Conservation (phyloP, 495 filamentous ascomycete genomes). For the Tirmania nivea region DNA sequence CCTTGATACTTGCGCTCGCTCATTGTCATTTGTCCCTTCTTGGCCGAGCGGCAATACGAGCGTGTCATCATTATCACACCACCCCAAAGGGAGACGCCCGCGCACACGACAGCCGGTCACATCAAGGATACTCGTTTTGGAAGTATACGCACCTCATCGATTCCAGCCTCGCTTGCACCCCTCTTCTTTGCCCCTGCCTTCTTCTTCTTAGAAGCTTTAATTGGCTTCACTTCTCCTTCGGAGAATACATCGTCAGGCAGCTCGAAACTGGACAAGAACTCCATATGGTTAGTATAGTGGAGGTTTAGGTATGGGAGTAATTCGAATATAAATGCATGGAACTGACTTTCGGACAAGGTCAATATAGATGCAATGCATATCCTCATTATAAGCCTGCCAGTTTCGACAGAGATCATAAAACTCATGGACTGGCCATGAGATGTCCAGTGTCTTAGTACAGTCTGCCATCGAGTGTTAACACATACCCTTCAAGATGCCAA, state of each 20-base stretch:
- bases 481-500: conserved; percentile 11
- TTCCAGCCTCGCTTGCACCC: neutral
- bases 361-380: conserved; percentile 16
- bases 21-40: too few relatives aligned
- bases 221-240: conserved; percentile 50
- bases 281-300: conserved; percentile 11
- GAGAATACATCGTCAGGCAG: conserved; percentile 79
- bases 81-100: too few relatives aligned
- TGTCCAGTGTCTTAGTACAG: conserved; percentile 31
- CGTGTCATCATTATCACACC: too few relatives aligned
- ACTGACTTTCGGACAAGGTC: conserved; percentile 20
- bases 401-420: conserved; percentile 22
- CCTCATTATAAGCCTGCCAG: conserved; percentile 18
- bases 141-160: neutral
- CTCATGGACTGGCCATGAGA: conserved; percentile 20
- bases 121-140: neutral
- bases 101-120: too few relatives aligned
- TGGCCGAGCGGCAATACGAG: too few relatives aligned
- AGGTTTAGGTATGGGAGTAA: conserved; percentile 34
- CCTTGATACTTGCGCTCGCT: too few relatives aligned
- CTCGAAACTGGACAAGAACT: conserved; percentile 36
- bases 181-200: conserved; percentile 3
- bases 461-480: conserved; percentile 23
- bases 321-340: neutral
- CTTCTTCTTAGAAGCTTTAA: conserved; percentile 39